Base-by-base conservation (phyloP, 1,284 basidiomycete species). In the Omphalotus olearius region DNA sequence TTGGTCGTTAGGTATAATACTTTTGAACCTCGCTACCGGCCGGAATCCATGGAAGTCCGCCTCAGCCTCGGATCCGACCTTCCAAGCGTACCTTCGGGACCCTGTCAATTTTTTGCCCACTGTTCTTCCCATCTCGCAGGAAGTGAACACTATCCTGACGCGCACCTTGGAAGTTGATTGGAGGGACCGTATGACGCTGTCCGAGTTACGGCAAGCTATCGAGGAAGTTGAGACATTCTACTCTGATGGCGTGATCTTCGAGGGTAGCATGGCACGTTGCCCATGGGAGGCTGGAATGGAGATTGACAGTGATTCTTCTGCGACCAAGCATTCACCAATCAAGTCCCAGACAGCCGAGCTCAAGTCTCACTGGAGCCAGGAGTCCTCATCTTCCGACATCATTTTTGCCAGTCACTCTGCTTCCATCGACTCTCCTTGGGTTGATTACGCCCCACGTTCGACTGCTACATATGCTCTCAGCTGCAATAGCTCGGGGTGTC, bases 1-100 rank as follows among this genome's bases (percentile, higher is more conserved):
- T 58, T 99, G 97, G 96, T 96, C 96, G 18, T 80, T 99, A 55
- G 96, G 96, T 40, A 94, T 99, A 62, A 88, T 91, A 57, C 86
- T 99, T 44, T 86, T 98, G 66, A 98, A 98, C 69, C 83, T 99
- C 51, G 88, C 93, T 46, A 97, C 93, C 40, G 93, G 93, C 16
- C 86, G 94, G 54, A 98, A 98, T 64, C 96, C 96, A 18, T 99
- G 97, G 97, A 92, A 93, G 71, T 93, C 93, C 42, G 96, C 97
- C n/a, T 88, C 87, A 56, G 72, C 76, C 11, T 75, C 79, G 55
- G 88, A 89, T 63, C 83, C 83, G 50, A 88, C 85, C 5, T 90
- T 89, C 74, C 80, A 82, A 65, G 83, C 85, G 2, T 88, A 88
- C 64, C 74, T 88, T 46, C 76, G 78, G 54, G 78, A 84, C 58